A percentile compares a stretch with the other conserved stretches of the same genome.
phyloP scores from a whole-genome alignment of 441 rosid genomes.

The Geranium incanum region DNA sequence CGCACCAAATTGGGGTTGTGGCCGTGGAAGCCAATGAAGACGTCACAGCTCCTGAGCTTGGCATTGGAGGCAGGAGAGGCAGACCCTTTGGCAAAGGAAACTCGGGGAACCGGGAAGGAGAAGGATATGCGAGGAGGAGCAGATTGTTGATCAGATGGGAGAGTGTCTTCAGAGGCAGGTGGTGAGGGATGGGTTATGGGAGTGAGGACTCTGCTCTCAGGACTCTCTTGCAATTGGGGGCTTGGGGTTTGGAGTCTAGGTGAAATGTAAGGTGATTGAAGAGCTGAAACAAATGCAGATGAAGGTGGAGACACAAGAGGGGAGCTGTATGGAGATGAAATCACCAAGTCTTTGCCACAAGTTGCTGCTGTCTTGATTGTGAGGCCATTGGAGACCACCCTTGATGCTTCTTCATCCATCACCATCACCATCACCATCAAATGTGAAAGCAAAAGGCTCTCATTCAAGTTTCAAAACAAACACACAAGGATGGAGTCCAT shows the following conservation, averaged over 20 bases:
- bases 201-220: constrained; percentile 45
- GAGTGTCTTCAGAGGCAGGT: constrained; percentile 34
- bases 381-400: constrained; percentile 33
- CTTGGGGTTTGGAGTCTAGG: constrained; percentile 49
- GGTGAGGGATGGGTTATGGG: constrained; percentile 71
- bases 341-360: constrained; percentile 33
- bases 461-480: background rate
- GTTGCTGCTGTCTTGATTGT: constrained; percentile 55
- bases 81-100: constrained; percentile 66
- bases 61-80: constrained; percentile 63
- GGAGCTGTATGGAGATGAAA: constrained; percentile 48
- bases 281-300: constrained; percentile 91
- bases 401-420: background rate
- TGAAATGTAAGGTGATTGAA: constrained; percentile 88
- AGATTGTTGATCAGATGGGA: constrained; percentile 66
- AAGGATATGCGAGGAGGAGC: constrained; percentile 65
- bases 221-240: too few relatives aligned
- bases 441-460: constrained; percentile 7
- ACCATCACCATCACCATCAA: constrained; percentile 6
- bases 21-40: constrained; percentile 76
- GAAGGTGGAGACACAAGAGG: constrained; percentile 85
- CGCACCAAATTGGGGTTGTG: constrained; percentile 68
- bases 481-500: background rate
- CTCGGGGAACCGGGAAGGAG: constrained; percentile 80
- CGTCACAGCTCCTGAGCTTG: constrained; percentile 84